A percentile compares a stretch with the other conserved stretches of the same genome.
phyloP scores from a whole-genome alignment of 257 asterid species.

The Ilex aquifolium region DNA sequence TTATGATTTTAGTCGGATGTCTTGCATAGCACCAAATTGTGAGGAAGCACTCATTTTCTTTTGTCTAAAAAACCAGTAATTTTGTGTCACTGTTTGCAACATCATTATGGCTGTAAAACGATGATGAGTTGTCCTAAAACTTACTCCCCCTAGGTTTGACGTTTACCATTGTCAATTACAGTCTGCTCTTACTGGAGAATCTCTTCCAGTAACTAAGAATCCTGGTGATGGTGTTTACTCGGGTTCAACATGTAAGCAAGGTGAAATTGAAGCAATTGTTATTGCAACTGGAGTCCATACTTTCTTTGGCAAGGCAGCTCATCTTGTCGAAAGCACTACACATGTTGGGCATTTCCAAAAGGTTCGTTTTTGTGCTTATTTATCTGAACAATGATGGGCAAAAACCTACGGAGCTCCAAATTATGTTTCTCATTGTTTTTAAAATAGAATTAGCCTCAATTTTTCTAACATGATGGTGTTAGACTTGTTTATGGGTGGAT shows the following conservation, averaged over 20 bases:
- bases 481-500: no score
- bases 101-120: not conserved
- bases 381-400: no score
- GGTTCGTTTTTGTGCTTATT: constrained; percentile 15
- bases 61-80: no score
- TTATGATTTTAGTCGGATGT: no score
- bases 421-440: no score
- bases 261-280: constrained; percentile 44
- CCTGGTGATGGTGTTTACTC: constrained; percentile 44
- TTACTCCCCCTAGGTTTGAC: not conserved
- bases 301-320: constrained; percentile 54
- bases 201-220: constrained; percentile 43
- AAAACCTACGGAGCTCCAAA: no score
- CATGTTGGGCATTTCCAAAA: constrained; percentile 47
- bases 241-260: constrained; percentile 51
- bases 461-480: no score
- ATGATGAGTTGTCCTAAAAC: not conserved
- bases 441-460: no score
- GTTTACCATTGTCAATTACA: constrained; percentile 7
- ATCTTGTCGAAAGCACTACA: constrained; percentile 45
- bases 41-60: no score
- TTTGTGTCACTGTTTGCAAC: no score
- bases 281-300: constrained; percentile 51
- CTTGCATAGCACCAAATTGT: no score
- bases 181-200: constrained; percentile 53